Conservation (phyloP, 768 basidiomycete genomes). For the Calocera cornea region DNA sequence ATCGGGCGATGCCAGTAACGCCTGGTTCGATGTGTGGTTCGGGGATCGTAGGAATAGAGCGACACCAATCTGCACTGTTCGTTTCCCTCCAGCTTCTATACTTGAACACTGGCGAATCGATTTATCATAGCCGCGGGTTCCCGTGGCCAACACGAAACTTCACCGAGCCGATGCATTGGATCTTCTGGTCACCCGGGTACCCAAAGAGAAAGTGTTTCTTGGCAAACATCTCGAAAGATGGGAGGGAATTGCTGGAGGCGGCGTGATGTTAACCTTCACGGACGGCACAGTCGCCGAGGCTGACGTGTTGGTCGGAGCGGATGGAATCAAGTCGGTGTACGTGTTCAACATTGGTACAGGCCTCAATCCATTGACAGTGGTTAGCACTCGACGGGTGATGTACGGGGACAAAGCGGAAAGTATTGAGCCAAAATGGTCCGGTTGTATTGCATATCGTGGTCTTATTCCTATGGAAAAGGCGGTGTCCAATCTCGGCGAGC, state of each 20-base stretch:
- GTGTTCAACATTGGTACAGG: background rate
- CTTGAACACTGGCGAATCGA: background rate
- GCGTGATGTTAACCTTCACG: conserved; percentile 17
- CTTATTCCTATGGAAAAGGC: background rate
- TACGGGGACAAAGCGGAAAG: background rate
- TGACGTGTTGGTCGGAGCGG: background rate
- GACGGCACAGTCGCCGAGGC: background rate
- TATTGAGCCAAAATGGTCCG: background rate
- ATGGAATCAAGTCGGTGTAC: background rate
- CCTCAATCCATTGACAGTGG: background rate
- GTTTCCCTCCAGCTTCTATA: background rate
- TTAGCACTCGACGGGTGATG: background rate
- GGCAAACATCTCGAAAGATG: background rate
- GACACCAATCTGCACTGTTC: background rate
- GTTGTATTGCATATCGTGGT: background rate
- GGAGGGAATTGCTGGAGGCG: conserved; percentile 13
- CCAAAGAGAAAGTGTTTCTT: background rate
- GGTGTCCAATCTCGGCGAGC: background rate
- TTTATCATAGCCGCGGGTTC: background rate
- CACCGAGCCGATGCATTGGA: background rate
- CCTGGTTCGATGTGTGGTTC: background rate
- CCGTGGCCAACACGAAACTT: background rate
- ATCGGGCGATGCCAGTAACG: background rate
- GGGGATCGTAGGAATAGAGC: background rate
- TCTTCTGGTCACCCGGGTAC: background rate